Evolutionary conservation across 2,329 filamentous ascomycete species (phyloP).

Genomic region (Xylariomycetidae sp.): DNA sequence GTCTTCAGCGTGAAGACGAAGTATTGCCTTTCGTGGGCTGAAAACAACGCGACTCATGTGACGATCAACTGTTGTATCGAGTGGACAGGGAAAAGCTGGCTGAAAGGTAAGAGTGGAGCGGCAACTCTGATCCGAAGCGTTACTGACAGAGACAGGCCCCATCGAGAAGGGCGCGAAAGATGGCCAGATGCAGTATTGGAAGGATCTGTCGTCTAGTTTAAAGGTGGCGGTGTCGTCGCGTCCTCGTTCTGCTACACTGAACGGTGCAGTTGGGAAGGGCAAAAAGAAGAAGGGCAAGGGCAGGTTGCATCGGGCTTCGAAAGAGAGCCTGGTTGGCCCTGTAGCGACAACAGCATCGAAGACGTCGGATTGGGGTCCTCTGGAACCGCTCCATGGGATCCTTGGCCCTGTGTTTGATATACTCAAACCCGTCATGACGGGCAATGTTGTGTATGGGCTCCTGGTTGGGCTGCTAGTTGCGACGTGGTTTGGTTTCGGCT

Average conservation of each 20-base stretch:
- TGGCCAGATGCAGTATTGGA: conserved; percentile 79
- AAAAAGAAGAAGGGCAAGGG: conserved; percentile 59
- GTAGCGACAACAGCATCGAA: conserved; percentile 37
- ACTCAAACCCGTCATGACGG: conserved; percentile 65
- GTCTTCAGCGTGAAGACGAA: conserved; percentile 89
- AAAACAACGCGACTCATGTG: conserved; percentile 78
- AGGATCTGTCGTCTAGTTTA: conserved; percentile 70
- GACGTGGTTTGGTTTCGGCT: conserved; percentile 66
- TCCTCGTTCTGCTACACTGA: conserved; percentile 44
- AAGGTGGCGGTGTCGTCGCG: conserved; percentile 68
- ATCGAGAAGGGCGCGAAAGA: conserved; percentile 96
- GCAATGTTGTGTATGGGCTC: conserved; percentile 73
- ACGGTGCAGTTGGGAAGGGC: conserved; percentile 44
- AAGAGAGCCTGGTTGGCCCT: conserved; percentile 33
- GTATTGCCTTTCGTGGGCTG: conserved; percentile 91
- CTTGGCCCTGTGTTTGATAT: conserved; percentile 68
- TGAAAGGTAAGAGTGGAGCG: conserved; percentile 66
- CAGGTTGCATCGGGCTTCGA: conserved; percentile 41
- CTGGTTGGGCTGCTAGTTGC: conserved; percentile 69
- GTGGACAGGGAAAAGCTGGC: conserved; percentile 97
- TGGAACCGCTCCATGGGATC: conserved; percentile 72
- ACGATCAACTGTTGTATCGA: conserved; percentile 88
- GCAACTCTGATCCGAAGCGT: too few species aligned
- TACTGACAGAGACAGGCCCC: conserved; percentile 72
- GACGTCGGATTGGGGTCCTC: conserved; percentile 62